Base-by-base conservation (phyloP, 1,139 yeast species). In the Geotrichum restrictum region DNA sequence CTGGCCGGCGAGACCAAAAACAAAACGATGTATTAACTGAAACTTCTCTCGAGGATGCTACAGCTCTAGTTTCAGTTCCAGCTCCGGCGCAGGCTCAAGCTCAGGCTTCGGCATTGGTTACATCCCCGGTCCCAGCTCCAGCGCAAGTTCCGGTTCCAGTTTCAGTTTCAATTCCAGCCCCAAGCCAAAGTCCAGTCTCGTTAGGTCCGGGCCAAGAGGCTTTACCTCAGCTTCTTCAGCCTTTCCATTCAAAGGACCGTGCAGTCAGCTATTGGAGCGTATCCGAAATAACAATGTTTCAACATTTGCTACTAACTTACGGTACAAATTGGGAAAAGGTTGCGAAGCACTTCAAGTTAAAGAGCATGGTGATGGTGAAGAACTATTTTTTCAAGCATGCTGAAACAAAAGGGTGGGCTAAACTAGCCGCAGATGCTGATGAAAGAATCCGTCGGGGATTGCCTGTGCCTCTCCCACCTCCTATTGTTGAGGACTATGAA, bases 241-340 rank as follows among this genome's bases (percentile, higher is more conserved):
- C 34, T 24, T 22, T 19, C 3, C 45, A 41, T 11, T n/a, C 47
- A 21, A 43, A 33, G n/a, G 47, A 43, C 19, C 47, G 47, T 3
- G 29, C 38, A 6, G 29, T 27, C 5, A 85, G 95, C 62, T 89
- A 89, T 64, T 89, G 97, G 97, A 85, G 94, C 68, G 88, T 88
- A 24, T 82, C 82, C 34, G 97, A 89, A 62, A 81, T 85, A 18
- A 83, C 79, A 45, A 68, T 74, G 56, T 88, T 91, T 61, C 96
- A 95, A 0, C 71, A 71, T 31, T 70, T 89, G 32, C 68, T 91
- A 45, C 74, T 73, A 43, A 74, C 78, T 41, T 78, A 75, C 69
- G 98, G 98, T 4, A 80, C 91, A 0, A 82, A 82, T 55, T 91
- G 97, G 96, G 81, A 82, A 1, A 72, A 76, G 1, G 88, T 91